Base-by-base conservation (phyloP, 345 rosid species). In the Psidium friedrichsthalianum region DNA sequence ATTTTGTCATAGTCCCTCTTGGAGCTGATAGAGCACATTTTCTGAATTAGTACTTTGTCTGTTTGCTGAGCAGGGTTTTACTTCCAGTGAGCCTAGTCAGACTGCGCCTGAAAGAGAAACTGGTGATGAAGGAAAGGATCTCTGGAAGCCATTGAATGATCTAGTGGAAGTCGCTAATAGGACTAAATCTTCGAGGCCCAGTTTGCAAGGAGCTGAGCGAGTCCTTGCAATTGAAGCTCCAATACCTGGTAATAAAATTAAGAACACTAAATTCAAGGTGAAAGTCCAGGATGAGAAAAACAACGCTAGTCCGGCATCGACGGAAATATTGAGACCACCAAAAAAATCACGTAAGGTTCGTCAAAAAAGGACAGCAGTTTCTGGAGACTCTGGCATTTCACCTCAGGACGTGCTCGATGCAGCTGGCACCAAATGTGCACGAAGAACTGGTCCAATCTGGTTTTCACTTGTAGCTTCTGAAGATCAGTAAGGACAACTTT, bases 101-200 rank as follows among this genome's bases (percentile, higher is more conserved):
- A 84, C 87, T 18, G 59, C 36, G 25, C 59, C 84, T 53, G 80
- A 90, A 74, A 88, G 82, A 54, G 91, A 88, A 87, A 89, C 89
- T 85, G 91, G 80, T 83, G 90, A 83, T 44, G 94, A 93, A 89
- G 95, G 92, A 51, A 95, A 94, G 51, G 97, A 97, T 90, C 90
- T 91, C 82, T 97, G 98, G 99, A 95, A 94, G 85, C 99, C 99
- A 27, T 91, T 97, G 86, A 90, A 94, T 90, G 94, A 90, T 94
- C 96, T 97, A 86, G 98, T 97, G 90, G 99, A 97, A 89, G 99
- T 92, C 85, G 98, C 97, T 32, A 97, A 95, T 80, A 93, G 96
- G 91, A 94, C 96, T 86, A 95, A 96, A 91, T 85, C 94, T 84
- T 90, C 88, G 84, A 95, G 92, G 92, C 90, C 91, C 82, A 91